Conservation (phyloP, 2,329 filamentous ascomycete species). For the Dothistroma septosporum region DNA sequence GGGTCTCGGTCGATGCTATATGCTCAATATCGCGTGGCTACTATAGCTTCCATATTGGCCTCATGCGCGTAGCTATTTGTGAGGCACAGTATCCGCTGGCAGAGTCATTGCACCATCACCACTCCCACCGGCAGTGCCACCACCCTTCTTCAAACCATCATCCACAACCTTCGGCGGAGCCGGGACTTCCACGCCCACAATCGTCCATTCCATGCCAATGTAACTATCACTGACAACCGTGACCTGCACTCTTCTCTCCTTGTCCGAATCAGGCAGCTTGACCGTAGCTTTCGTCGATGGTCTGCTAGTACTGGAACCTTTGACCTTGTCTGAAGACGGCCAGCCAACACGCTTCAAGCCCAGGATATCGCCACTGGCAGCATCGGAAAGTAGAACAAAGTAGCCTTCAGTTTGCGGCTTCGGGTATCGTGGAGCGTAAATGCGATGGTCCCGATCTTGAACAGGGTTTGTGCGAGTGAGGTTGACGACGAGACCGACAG, state of each 20-base stretch:
- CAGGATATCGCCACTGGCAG: slow-evolving; percentile 68
- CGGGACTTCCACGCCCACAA: slow-evolving; percentile 51
- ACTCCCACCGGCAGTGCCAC: neutral
- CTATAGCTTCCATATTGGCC: neutral
- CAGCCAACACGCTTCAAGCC: slow-evolving; percentile 84
- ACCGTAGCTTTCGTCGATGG: slow-evolving; percentile 56
- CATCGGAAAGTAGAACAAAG: slow-evolving; percentile 74
- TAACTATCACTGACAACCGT: slow-evolving; percentile 83
- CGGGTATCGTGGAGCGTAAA: slow-evolving; percentile 85
- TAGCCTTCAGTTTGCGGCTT: slow-evolving; percentile 93
- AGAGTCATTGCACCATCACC: neutral
- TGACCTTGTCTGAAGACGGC: slow-evolving; percentile 42
- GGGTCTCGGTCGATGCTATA: neutral
- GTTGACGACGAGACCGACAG: slow-evolving; percentile 59
- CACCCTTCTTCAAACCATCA: slow-evolving; percentile 28
- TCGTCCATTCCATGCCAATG: slow-evolving; percentile 64
- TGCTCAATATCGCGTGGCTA: neutral
- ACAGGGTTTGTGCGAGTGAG: slow-evolving; percentile 65
- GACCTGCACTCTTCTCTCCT: slow-evolving; percentile 65
- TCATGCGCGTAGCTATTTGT: neutral
- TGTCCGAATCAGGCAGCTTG: slow-evolving; percentile 54
- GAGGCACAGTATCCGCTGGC: neutral
- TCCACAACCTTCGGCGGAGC: slow-evolving; percentile 31
- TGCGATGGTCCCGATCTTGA: slow-evolving; percentile 62
- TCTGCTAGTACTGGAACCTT: slow-evolving; percentile 34